Base-by-base conservation (phyloP, 2,329 filamentous ascomycete species). In the Epichloe scottii region DNA sequence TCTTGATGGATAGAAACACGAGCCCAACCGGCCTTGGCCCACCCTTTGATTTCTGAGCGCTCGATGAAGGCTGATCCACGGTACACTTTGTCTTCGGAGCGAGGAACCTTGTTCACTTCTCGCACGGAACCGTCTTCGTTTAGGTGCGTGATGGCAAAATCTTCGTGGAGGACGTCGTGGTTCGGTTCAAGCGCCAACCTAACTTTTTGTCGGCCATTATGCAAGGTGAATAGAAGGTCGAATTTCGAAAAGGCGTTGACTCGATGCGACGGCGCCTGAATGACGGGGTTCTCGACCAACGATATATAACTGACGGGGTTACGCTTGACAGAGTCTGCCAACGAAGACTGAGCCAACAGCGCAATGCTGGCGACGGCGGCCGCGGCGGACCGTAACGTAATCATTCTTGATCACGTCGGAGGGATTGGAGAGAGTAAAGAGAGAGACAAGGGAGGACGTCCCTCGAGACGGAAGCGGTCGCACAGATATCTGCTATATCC, bases 151-250 rank as follows among this genome's bases (percentile, higher is more conserved):
- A 98, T 73, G 48, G 77, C 79, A 8, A 90, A 85, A 59, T 85
- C 82, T 15, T 89, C 78, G 50, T 84, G 79, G 44, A 98, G 74
- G 53, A 97, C 82, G 68, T 97, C 88, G 70, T 95, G 81, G 65
- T 97, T 97, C 4, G 93, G 93, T 64, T 93, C 83, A 46, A 98
- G 77, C 51, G 79, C 77, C 49, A 98, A 77, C 57, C 89, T 87
- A 60, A 97, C 74, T 58, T 81, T 78, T 56, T 89, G 78, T 54
- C 77, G 71, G 49, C 78, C 75, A 54, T 79, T 72, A 61, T 86
- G 81, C 37, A 95, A 71, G 52, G 80, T 74, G 65, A 98, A 96
- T 33, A 80, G 83, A 55, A 98, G 72, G 60, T 95, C 87, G 66
- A 98, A 98, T 21, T 81, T 73, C 14, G 89, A 91, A 51, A 86